Conservation (phyloP, 1,284 basidiomycete genomes). For the Puccinia polysora region DNA sequence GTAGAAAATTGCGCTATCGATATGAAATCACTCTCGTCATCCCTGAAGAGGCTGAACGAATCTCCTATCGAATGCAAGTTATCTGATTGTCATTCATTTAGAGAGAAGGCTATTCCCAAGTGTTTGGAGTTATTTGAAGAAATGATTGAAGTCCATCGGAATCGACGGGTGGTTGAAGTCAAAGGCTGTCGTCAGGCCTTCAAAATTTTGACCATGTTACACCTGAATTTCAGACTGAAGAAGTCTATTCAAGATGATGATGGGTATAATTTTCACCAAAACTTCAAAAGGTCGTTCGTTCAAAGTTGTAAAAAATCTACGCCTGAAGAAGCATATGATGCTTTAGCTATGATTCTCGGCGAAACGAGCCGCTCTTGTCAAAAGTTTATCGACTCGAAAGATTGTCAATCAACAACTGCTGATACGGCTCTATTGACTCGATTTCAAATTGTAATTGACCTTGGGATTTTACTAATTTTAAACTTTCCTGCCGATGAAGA, state of each 20-base stretch:
- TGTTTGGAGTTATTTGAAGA: slow-evolving; percentile 35
- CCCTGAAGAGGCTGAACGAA: not conserved
- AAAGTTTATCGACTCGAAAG: not conserved
- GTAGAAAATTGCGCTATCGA: not conserved
- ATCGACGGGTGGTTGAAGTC: not conserved
- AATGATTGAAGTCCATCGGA: slow-evolving; percentile 34
- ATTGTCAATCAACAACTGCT: no score
- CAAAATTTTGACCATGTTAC: slow-evolving; percentile 8
- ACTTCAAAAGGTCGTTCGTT: slow-evolving; percentile 7
- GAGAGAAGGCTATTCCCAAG: not conserved
- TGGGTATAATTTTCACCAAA: not conserved
- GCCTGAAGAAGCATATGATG: not conserved
- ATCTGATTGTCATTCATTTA: not conserved
- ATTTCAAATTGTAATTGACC: no score
- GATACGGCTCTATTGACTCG: not conserved
- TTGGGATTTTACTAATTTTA: no score
- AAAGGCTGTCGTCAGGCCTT: slow-evolving; percentile 15
- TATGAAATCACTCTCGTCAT: not conserved
- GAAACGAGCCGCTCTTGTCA: slow-evolving; percentile 5
- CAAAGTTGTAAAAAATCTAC: slow-evolving; percentile 13
- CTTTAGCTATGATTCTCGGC: slow-evolving; percentile 3
- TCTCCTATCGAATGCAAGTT: not conserved
- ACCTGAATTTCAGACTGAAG: slow-evolving; percentile 3
- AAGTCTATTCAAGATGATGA: not conserved
- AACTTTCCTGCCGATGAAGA: no score